Conservation (phyloP, 2,329 filamentous ascomycete species). For the Coniochaeta hoffmannii region DNA sequence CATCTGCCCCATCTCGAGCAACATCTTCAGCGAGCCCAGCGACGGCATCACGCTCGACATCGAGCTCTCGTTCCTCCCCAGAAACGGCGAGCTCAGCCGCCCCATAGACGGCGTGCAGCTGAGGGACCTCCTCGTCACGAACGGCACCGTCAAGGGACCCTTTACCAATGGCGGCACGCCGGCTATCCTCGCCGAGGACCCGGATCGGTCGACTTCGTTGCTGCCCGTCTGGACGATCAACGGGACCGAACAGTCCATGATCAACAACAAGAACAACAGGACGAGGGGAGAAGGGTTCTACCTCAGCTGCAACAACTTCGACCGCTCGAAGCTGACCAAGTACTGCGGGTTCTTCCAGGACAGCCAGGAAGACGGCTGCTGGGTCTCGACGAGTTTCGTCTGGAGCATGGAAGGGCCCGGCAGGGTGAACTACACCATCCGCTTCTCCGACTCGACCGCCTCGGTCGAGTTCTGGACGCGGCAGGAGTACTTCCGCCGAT, state of each 20-base stretch:
- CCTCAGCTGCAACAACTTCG: constrained; percentile 1
- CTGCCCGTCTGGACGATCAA: not conserved
- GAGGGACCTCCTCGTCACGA: not conserved
- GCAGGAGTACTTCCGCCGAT: not conserved
- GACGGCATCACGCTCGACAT: not conserved
- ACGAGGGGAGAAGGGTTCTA: not conserved
- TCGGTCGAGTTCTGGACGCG: not conserved
- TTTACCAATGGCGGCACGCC: not conserved
- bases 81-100: not conserved
- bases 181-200: not conserved
- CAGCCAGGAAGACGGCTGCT: not conserved
- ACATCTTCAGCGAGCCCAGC: not conserved
- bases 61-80: not conserved
- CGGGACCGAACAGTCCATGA: not conserved
- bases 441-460: not conserved
- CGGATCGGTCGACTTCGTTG: not conserved
- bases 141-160: not conserved
- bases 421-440: not conserved
- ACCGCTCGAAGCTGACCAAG: not conserved
- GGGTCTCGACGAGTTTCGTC: not conserved
- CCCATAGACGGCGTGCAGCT: not conserved
- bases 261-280: not conserved
- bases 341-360: not conserved
- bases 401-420: not conserved
- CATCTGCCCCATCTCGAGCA: not conserved